Base-by-base conservation (phyloP, 805 yeast species). In the Limtongia smithiae region DNA sequence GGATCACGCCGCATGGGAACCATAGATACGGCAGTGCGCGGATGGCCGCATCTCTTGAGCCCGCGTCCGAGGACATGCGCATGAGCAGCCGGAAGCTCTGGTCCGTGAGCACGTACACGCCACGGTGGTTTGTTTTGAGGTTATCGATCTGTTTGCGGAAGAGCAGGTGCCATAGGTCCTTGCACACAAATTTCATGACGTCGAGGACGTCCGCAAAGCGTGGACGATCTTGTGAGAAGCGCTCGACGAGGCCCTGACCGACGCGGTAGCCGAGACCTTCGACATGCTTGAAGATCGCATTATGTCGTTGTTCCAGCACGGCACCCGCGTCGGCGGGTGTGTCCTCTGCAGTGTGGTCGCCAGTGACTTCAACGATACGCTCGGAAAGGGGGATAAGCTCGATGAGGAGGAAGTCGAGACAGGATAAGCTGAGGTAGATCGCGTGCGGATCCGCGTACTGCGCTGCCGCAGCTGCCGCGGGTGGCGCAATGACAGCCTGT, bases 141-240 rank as follows among this genome's bases (percentile, higher is more conserved):
- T 88, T 89, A 65, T 90, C 97, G 73, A 93, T 86, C 65, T 85
- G 96, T 67, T 89, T 91, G 33, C 81, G 79, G 68, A 80, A 88
- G 25, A 91, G 64, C 45, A 76, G 69, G 59, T 78, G 81, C 97
- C 97, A 93, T 25, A 90, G 83, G 59, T 90, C 97, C 39, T 95
- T 77, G 65, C 97, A 90, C 4, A 93, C 78, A 65, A 87, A 89
- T 68, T 91, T 91, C 87, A 93, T 86, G 34, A 91, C 77, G 57
- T 86, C 90, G 33, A 91, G 68, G 11, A 85, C 74, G 53, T 85
- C 90, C 18, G 71, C 73, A 62, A 82, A 66, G 65, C 78, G 62
- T 43, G 70, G 58, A 63, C 76, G 60, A 63, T 70, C 61, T 61
- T 72, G 62, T 24, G 74, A 67, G 45, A 65, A 61, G 54, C 78